Percentiles rank a stretch among this genome's conserved stretches.
These are phyloP conservation scores for Fistulifera pelliculosa DNA, from an alignment of 108 stramenopile genomes.

Conservation along the genomic window DNA sequence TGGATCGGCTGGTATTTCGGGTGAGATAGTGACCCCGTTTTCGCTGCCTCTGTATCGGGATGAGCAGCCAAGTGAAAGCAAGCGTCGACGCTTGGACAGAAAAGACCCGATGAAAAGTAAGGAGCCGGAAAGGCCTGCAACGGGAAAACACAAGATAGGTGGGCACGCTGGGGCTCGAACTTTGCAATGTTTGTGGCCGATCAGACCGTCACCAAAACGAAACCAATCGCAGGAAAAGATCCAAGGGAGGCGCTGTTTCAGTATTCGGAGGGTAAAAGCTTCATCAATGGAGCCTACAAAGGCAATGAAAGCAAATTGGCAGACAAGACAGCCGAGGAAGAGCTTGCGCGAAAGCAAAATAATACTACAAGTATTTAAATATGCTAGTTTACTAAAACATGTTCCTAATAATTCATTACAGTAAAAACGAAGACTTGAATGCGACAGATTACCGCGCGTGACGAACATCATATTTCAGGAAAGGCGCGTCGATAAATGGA, in stretches of 20 bases:
- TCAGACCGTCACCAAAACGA: constrained; percentile 38
- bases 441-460: no score
- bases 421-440: no score
- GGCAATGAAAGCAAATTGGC: constrained; percentile 61
- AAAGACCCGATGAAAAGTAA: constrained; percentile 47
- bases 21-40: constrained; percentile 32
- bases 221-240: constrained; percentile 72
- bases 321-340: constrained; percentile 74
- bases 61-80: constrained; percentile 9
- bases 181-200: constrained; percentile 64
- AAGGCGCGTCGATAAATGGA: no score
- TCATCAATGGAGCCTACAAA: constrained; percentile 10
- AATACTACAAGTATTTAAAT: no score
- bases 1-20: constrained; percentile 43
- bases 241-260: constrained; percentile 73
- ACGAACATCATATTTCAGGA: no score
- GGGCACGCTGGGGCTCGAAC: constrained; percentile 25
- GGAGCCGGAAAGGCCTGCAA: constrained; percentile 66
- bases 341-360: constrained; percentile 22
- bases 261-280: constrained; percentile 44
- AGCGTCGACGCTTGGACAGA: constrained; percentile 37
- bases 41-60: not conserved
- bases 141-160: constrained; percentile 61
- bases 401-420: no score
- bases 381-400: no score